Evolutionary conservation across 768 basidiomycete species (phyloP).

Genomic region (Mycena leptocephala): DNA sequence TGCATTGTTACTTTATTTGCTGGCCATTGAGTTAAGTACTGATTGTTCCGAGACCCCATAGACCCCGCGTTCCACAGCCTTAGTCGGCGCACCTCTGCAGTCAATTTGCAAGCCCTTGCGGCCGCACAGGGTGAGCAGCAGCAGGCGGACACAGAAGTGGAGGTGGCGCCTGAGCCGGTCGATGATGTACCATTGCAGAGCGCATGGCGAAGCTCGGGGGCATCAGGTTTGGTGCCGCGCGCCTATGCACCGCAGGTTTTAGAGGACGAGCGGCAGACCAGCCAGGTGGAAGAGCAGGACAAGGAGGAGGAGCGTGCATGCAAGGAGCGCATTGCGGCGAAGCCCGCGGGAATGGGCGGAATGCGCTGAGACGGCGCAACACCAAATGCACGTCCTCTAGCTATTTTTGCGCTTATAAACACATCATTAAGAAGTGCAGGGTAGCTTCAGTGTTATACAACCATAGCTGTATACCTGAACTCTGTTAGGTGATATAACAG

Average conservation of each 20-base stretch:
- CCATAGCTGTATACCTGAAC: too few relatives aligned
- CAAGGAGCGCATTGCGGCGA: constrained; percentile 68
- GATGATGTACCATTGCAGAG: constrained; percentile 84
- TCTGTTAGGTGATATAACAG: too few relatives aligned
- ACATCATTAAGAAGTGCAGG: too few relatives aligned
- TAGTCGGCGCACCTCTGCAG: constrained; percentile 56
- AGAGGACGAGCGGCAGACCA: constrained; percentile 30
- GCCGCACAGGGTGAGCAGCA: constrained; percentile 24
- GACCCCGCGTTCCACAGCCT: constrained; percentile 77
- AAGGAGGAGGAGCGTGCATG: constrained; percentile 76
- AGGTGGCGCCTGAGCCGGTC: constrained; percentile 36
- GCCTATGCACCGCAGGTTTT: constrained; percentile 53
- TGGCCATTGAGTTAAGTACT: constrained; percentile 13
- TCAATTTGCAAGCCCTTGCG: constrained; percentile 38
- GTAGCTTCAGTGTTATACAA: too few relatives aligned
- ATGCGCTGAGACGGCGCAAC: too few relatives aligned
- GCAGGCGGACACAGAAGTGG: constrained; percentile 28
- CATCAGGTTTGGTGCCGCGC: constrained; percentile 75
- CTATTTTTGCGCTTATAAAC: too few relatives aligned
- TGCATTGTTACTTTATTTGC: constrained; percentile 46
- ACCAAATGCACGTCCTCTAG: too few relatives aligned
- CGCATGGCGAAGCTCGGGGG: constrained; percentile 96
- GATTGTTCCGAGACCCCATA: constrained; percentile 69
- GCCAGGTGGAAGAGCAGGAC: constrained; percentile 42
- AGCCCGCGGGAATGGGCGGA: constrained; percentile 72